Evolutionary conservation across 768 basidiomycete genomes (phyloP).

Genomic region (Podaxis sp.): DNA sequence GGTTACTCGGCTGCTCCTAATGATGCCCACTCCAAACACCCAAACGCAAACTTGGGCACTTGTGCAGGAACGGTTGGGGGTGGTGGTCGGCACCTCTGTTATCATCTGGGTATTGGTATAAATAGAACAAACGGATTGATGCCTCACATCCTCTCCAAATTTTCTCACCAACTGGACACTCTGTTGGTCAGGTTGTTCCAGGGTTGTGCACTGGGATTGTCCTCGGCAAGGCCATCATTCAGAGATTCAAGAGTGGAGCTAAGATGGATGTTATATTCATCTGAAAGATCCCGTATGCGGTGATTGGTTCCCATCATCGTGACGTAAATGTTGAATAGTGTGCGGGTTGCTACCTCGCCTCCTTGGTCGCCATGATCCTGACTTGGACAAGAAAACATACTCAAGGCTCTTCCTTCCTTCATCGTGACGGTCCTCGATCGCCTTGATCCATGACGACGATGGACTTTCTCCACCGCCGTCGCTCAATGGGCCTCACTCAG

Average conservation of each 20-base stretch:
- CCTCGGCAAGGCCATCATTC: background rate
- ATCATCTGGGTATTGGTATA: no score
- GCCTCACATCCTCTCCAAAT: no score
- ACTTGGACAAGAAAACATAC: conserved; percentile 1
- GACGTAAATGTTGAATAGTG: conserved; percentile 7
- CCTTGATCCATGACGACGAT: background rate
- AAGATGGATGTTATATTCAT: background rate
- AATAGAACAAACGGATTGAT: no score
- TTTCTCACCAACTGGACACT: no score
- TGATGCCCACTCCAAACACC: no score
- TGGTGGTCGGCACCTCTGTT: no score
- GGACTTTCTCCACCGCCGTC: conserved; percentile 1
- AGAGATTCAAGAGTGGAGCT: background rate
- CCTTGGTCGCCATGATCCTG: background rate
- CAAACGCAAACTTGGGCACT: no score
- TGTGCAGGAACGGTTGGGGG: no score
- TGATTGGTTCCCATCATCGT: conserved; percentile 10
- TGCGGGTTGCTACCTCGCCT: background rate
- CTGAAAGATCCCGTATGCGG: background rate
- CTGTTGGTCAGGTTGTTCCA: no score
- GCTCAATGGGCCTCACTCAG: background rate
- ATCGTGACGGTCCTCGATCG: background rate
- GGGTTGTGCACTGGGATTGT: no score
- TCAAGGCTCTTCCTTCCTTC: background rate
- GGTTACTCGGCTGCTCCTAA: no score